Evolutionary conservation across 495 filamentous ascomycete species (phyloP).

Genomic region (Penicillium tannophilum): DNA sequence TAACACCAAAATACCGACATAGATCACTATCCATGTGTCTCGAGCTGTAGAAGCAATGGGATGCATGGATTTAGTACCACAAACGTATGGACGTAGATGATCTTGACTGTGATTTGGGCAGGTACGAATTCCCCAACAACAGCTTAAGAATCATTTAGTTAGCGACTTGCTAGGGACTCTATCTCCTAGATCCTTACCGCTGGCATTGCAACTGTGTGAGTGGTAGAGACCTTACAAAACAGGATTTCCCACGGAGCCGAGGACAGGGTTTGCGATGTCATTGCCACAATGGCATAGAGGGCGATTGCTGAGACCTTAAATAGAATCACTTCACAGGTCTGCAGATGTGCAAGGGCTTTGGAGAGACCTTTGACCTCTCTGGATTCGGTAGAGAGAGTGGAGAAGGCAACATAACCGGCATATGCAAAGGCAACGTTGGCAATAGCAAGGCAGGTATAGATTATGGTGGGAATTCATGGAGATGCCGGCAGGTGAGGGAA

Average conservation of each 20-base stretch:
- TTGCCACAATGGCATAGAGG: constrained; percentile 66
- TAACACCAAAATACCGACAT: constrained; percentile 53
- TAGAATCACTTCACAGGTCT: constrained; percentile 61
- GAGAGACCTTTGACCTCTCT: constrained; percentile 60
- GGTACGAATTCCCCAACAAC: constrained; percentile 61
- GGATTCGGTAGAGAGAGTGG: constrained; percentile 72
- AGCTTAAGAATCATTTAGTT: constrained; percentile 26
- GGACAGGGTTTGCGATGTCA: constrained; percentile 65
- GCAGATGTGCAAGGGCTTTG: constrained; percentile 62
- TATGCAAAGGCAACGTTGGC: constrained; percentile 36
- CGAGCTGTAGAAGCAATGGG: constrained; percentile 40
- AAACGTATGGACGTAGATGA: constrained; percentile 60
- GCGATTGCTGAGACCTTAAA: constrained; percentile 67
- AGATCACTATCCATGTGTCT: constrained; percentile 55
- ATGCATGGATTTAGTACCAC: constrained; percentile 49
- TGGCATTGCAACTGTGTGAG: constrained; percentile 71
- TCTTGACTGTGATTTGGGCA: constrained; percentile 57
- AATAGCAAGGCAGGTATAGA: constrained; percentile 49
- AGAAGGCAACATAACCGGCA: constrained; percentile 67
- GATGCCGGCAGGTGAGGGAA: constrained; percentile 41
- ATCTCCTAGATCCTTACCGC: constrained; percentile 38
- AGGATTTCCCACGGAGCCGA: constrained; percentile 57
- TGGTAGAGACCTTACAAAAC: constrained; percentile 66
- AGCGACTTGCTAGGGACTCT: background rate
- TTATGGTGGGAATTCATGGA: constrained; percentile 21